Evolutionary conservation across 176 grass and related monocot genomes (phyloP).

Genomic region (Aegilops sharonensis): DNA sequence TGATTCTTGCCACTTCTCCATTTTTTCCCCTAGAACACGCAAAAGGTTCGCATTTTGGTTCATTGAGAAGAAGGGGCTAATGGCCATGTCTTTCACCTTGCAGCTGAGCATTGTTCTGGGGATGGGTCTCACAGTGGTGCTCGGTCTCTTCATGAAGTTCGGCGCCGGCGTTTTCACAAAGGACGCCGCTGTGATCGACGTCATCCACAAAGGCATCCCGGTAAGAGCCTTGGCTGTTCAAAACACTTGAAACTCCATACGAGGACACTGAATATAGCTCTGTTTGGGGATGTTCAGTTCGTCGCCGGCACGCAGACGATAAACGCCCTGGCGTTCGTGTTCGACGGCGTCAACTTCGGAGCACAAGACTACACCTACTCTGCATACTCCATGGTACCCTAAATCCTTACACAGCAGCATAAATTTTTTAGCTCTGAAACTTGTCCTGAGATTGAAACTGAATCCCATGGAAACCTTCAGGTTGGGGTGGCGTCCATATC

Average conservation of each 20-base stretch:
- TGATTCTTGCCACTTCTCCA: neutral
- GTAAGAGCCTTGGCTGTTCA: constrained; percentile 37
- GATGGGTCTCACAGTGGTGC: constrained; percentile 56
- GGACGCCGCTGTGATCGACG: constrained; percentile 57
- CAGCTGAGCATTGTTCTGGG: constrained; percentile 84
- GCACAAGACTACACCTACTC: constrained; percentile 85
- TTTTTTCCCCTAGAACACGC: neutral
- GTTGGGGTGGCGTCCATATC: constrained; percentile 73
- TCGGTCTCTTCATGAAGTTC: constrained; percentile 74
- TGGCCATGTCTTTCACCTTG: neutral
- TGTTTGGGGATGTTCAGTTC: constrained; percentile 48
- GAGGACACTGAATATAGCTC: neutral
- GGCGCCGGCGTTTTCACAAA: constrained; percentile 85
- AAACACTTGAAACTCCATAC: neutral
- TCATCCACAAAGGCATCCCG: constrained; percentile 84
- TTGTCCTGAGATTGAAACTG: neutral
- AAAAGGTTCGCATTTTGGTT: neutral
- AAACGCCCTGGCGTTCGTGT: constrained; percentile 94
- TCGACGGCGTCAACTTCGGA: constrained; percentile 97
- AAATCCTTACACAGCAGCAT: neutral
- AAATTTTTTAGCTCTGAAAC: constrained; percentile 14
- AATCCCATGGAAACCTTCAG: constrained; percentile 45
- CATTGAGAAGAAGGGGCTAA: neutral
- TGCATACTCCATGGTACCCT: constrained; percentile 96
- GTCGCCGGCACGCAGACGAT: constrained; percentile 84